phyloP scores from a whole-genome alignment of 352 stramenopile genomes.

The Labyrinthula sp. region DNA sequence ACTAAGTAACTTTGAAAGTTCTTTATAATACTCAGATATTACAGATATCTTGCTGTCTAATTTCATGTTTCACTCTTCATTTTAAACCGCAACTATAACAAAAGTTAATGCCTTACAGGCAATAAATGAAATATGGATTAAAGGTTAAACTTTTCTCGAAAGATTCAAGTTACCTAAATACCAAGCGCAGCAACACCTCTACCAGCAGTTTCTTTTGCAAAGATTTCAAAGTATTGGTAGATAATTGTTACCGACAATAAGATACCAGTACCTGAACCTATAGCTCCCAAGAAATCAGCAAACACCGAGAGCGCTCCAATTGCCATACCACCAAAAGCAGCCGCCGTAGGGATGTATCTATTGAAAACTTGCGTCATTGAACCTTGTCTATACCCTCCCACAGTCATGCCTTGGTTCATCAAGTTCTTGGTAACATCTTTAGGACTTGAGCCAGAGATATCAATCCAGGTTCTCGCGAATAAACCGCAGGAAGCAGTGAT shows the following conservation, averaged over 20 bases:
- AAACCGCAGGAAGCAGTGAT: conserved; percentile 92
- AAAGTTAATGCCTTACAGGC: no score
- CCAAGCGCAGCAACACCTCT: no score
- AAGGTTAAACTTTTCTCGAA: no score
- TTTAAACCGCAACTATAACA: no score
- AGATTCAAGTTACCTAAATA: conserved; percentile 30
- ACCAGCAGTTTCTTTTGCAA: conserved; percentile 57
- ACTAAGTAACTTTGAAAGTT: no score
- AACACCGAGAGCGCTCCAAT: conserved; percentile 95
- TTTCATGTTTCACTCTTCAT: no score
- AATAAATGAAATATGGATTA: no score
- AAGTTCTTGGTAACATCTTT: conserved; percentile 95
- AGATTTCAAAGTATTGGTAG: conserved; percentile 96
- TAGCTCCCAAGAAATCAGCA: conserved; percentile 89
- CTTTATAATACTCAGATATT: no score
- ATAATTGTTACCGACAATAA: conserved; percentile 97
- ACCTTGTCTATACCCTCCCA: conserved; percentile 93
- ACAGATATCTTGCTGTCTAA: no score
- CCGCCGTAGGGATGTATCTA: conserved; percentile 94
- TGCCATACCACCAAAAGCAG: conserved; percentile 96
- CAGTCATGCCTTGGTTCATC: conserved; percentile 86
- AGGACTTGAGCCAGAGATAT: conserved; percentile 86
- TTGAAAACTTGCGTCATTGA: conserved; percentile 89
- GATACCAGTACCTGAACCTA: conserved; percentile 94
- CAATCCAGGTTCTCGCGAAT: conserved; percentile 98